These are phyloP conservation scores for Diaporthe velutina DNA, from an alignment of 2,329 filamentous ascomycete species.

Conservation along the genomic window DNA sequence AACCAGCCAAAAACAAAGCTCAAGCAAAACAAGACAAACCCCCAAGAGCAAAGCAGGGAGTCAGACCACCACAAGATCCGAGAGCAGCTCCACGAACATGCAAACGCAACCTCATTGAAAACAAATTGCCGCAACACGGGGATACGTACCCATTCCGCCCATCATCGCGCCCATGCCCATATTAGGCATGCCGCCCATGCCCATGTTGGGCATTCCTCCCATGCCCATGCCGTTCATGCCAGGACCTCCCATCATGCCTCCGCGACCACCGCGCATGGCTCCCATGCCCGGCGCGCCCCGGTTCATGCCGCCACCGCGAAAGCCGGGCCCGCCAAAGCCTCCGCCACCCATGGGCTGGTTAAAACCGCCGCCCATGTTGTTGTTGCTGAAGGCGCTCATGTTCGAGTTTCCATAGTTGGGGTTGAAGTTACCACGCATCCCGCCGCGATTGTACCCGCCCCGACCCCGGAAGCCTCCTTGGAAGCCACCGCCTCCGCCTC, in stretches of 20 bases:
- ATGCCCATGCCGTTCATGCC: slow-evolving; percentile 69
- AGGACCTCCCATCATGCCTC: slow-evolving; percentile 67
- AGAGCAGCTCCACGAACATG: neutral
- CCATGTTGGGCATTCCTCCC: slow-evolving; percentile 51
- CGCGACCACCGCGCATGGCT: slow-evolving; percentile 65
- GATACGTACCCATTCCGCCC: slow-evolving; percentile 59
- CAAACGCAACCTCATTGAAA: neutral
- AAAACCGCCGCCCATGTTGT: slow-evolving; percentile 41
- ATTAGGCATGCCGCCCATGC: slow-evolving; percentile 58
- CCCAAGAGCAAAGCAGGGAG: neutral
- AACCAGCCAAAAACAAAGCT: neutral
- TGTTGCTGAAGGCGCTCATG: slow-evolving; percentile 39
- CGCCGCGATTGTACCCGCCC: slow-evolving; percentile 62
- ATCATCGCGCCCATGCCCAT: slow-evolving; percentile 54
- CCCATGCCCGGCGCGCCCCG: slow-evolving; percentile 59
- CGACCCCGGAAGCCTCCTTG: slow-evolving; percentile 63
- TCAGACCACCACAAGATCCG: neutral
- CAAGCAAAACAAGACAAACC: neutral
- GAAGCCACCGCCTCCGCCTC: slow-evolving; percentile 61
- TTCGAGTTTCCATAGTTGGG: slow-evolving; percentile 59
- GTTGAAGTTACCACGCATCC: slow-evolving; percentile 60
- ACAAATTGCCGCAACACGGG: neutral
- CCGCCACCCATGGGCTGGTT: slow-evolving; percentile 65
- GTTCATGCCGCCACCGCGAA: slow-evolving; percentile 60
- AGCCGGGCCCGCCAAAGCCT: slow-evolving; percentile 58